Conservation (phyloP, 225 moss, liverwort and hornwort species). For the Marchantia paleacea region DNA sequence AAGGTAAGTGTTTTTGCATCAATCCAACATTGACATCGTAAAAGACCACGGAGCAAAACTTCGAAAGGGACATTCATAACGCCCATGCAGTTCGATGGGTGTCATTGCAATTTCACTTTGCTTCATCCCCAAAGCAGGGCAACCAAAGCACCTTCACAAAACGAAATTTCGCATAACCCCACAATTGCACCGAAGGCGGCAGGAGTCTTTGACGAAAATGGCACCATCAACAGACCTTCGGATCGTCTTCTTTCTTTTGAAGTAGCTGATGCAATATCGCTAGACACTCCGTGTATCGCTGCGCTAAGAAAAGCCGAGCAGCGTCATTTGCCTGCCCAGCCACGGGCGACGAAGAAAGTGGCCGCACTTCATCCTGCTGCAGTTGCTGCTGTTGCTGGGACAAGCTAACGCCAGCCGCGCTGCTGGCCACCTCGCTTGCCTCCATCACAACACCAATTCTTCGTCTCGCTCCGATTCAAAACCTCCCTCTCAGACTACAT, state of each 20-base stretch:
- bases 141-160: not conserved
- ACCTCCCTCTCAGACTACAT: no score
- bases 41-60: not conserved
- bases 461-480: not conserved
- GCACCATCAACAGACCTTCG: conserved; percentile 49
- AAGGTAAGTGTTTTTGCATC: not conserved
- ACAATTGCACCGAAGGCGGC: not conserved
- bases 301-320: conserved; percentile 76
- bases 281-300: conserved; percentile 79
- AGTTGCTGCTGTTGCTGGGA: conserved; percentile 7
- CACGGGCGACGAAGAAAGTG: conserved; percentile 54
- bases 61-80: not conserved
- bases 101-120: not conserved
- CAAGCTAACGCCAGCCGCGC: conserved; percentile 14
- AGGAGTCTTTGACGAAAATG: not conserved
- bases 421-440: conserved; percentile 4
- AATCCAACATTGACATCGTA: not conserved
- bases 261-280: conserved; percentile 80
- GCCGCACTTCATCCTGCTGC: conserved; percentile 16
- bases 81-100: not conserved
- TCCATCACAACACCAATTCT: conserved; percentile 3
- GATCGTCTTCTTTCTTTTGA: conserved; percentile 84
- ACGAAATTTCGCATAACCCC: not conserved
- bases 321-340: conserved; percentile 88
- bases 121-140: not conserved